Conservation (phyloP, 148 eudicot species). For the Polygonum maritimum region DNA sequence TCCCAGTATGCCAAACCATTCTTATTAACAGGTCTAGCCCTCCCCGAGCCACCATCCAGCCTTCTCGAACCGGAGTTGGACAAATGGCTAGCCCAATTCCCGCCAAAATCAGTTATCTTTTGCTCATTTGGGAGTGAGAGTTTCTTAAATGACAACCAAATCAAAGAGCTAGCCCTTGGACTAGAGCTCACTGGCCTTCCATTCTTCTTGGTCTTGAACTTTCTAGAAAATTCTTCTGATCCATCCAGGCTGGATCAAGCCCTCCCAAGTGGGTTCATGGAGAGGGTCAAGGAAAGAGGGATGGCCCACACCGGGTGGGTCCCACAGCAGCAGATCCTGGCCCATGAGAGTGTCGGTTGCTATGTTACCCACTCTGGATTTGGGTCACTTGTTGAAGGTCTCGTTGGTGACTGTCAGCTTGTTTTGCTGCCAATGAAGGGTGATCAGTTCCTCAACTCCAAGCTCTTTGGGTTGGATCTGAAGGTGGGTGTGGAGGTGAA, state of each 20-base stretch:
- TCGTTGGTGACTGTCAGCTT: slow-evolving; percentile 45
- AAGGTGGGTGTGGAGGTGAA: slow-evolving; percentile 45
- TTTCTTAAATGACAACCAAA: slow-evolving; percentile 33
- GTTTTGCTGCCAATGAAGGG: slow-evolving; percentile 37
- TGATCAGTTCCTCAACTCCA: slow-evolving; percentile 37
- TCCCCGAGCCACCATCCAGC: slow-evolving; percentile 22
- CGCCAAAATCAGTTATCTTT: slow-evolving; percentile 32
- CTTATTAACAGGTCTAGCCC: slow-evolving; percentile 25
- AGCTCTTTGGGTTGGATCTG: slow-evolving; percentile 27
- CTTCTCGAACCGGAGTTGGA: slow-evolving; percentile 27
- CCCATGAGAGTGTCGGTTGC: slow-evolving; percentile 42
- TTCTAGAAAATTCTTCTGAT: slow-evolving; percentile 11
- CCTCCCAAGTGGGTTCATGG: slow-evolving; percentile 33
- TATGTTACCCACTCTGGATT: slow-evolving; percentile 39
- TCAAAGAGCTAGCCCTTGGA: slow-evolving; percentile 36
- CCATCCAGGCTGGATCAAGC: slow-evolving; percentile 19
- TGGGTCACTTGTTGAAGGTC: slow-evolving; percentile 38
- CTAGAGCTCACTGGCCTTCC: slow-evolving; percentile 37
- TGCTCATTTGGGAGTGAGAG: slow-evolving; percentile 49
- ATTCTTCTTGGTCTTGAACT: slow-evolving; percentile 41
- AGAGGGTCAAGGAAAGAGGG: slow-evolving; percentile 31
- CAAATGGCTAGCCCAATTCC: slow-evolving; percentile 26
- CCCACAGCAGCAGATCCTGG: slow-evolving; percentile 42
- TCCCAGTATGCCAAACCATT: slow-evolving; percentile 27
- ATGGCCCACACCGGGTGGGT: slow-evolving; percentile 44